Evolutionary conservation across 257 asterid species (phyloP).

Genomic region (Coffea canephora): DNA sequence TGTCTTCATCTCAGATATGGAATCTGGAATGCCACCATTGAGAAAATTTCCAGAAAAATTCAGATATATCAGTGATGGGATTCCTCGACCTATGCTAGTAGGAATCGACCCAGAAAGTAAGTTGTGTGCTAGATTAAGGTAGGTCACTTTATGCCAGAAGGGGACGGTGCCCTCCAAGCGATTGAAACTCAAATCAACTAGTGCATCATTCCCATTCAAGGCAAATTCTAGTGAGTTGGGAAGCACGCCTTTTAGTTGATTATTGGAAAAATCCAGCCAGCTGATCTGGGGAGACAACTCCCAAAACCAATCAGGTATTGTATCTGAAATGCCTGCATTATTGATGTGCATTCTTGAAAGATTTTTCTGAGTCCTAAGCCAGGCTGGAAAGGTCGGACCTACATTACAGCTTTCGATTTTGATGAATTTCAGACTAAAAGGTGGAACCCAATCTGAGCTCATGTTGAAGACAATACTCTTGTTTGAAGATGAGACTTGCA

Average conservation of each 20-base stretch:
- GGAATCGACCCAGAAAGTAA: slow-evolving; percentile 21
- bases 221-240: background rate
- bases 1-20: slow-evolving; percentile 5
- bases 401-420: slow-evolving; percentile 17
- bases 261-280: background rate
- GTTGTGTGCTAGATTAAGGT: slow-evolving; percentile 11
- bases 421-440: slow-evolving; percentile 25
- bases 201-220: background rate
- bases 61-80: background rate
- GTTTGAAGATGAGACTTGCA: slow-evolving; percentile 21
- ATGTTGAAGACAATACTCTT: slow-evolving; percentile 18
- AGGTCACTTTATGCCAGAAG: slow-evolving; percentile 6
- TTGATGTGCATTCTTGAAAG: slow-evolving; percentile 13
- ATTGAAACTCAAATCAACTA: background rate
- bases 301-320: slow-evolving; percentile 35
- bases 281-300: slow-evolving; percentile 3
- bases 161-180: background rate
- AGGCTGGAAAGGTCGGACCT: slow-evolving; percentile 27
- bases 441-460: slow-evolving; percentile 25
- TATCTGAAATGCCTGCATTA: slow-evolving; percentile 16
- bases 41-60: slow-evolving; percentile 18
- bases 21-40: slow-evolving; percentile 20
- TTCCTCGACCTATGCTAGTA: background rate
- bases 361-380: slow-evolving; percentile 28
- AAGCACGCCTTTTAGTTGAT: slow-evolving; percentile 4